Evolutionary conservation across 352 stramenopile genomes (phyloP).

Genomic region (Aphanomyces euteiches): DNA sequence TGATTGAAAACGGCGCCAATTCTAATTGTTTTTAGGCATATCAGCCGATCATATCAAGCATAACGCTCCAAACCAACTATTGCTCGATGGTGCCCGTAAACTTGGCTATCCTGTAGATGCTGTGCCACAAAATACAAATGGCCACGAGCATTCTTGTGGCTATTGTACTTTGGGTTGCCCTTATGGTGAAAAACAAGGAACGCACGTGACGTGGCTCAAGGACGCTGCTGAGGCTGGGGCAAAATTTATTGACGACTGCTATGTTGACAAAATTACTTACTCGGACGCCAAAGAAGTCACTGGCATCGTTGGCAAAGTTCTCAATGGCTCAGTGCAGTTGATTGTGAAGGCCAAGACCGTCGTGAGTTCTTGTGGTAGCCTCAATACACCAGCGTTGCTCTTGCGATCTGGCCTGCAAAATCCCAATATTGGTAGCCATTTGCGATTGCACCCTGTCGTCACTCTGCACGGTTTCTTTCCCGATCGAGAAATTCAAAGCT

Average conservation of each 20-base stretch:
- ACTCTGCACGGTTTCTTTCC: constrained; percentile 26
- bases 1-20: background rate
- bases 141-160: constrained; percentile 21
- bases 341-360: constrained; percentile 23
- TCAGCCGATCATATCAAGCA: constrained; percentile 22
- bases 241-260: constrained; percentile 21
- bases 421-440: constrained; percentile 34
- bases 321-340: constrained; percentile 4
- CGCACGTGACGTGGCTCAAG: constrained; percentile 23
- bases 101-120: constrained; percentile 31
- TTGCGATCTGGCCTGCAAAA: constrained; percentile 34
- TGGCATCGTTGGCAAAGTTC: background rate
- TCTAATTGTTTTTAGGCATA: background rate
- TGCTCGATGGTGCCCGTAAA: constrained; percentile 33
- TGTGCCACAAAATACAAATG: constrained; percentile 26
- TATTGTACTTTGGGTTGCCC: constrained; percentile 32
- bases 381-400: constrained; percentile 35
- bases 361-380: constrained; percentile 29
- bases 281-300: background rate
- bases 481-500: constrained; percentile 25
- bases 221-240: constrained; percentile 23
- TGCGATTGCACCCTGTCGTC: constrained; percentile 33
- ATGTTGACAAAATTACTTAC: constrained; percentile 13
- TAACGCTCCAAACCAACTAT: constrained; percentile 34
- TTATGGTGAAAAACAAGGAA: constrained; percentile 31